Evolutionary conservation across 805 yeast genomes (phyloP).

Genomic region (Clavispora santaluciae): DNA sequence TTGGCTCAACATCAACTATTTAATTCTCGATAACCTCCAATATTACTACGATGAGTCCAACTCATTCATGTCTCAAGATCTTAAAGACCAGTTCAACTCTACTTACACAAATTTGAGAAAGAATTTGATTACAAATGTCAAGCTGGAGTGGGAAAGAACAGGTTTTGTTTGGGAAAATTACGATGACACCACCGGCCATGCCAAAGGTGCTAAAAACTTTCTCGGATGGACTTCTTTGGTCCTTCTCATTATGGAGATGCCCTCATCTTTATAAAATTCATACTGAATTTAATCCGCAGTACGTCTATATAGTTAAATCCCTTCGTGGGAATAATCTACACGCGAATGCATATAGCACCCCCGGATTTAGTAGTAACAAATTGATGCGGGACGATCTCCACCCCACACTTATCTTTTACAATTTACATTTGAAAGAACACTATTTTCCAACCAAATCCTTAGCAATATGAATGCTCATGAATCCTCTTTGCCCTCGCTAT

Average conservation of each 20-base stretch:
- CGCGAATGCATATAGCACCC: not conserved
- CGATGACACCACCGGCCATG: slow-evolving; percentile 67
- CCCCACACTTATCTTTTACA: not conserved
- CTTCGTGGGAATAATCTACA: no score
- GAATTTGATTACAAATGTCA: slow-evolving; percentile 66
- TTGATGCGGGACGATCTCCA: not conserved
- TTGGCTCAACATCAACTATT: slow-evolving; percentile 89
- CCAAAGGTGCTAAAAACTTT: slow-evolving; percentile 82
- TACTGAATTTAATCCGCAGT: not conserved
- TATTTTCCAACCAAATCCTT: no score
- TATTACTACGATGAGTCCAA: slow-evolving; percentile 43
- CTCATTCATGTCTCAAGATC: slow-evolving; percentile 22
- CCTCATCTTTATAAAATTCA: slow-evolving; percentile 34
- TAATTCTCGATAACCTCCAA: slow-evolving; percentile 64
- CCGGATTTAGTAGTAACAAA: not conserved
- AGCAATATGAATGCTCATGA: no score
- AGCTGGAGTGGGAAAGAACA: slow-evolving; percentile 62
- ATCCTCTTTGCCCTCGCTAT: not conserved
- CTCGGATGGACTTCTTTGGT: slow-evolving; percentile 92
- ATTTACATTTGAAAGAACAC: no score
- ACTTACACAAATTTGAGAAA: slow-evolving; percentile 53
- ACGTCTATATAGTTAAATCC: not conserved
- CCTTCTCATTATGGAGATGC: slow-evolving; percentile 79
- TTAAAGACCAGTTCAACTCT: slow-evolving; percentile 35
- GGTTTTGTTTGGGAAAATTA: slow-evolving; percentile 93